Base-by-base conservation (phyloP, 192 early-diverging fungal species). In the Podila epicladia region DNA sequence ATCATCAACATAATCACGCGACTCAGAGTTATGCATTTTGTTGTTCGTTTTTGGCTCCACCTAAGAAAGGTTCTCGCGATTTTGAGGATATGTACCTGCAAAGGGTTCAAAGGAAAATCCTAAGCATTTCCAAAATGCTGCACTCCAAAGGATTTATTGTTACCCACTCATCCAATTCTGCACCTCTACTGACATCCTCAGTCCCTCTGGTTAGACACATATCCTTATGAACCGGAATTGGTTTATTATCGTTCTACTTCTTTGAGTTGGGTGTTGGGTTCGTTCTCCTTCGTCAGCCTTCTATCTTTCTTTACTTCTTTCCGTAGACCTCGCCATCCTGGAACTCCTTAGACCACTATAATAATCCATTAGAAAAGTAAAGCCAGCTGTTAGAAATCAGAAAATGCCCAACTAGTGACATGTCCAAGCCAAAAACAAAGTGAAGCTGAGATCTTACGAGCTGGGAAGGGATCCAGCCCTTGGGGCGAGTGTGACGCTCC, bases 311-410 rank as follows among this genome's bases (percentile, higher is more conserved):
- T 69, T 73, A 80, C 71, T 80, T 80, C 77, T 80, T 80, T 80
- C 77, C 77, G 28, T 80, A 80, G 62, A 69, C 55, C 71, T 80
- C 77, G 62, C 77, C 77, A 45, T 80, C 77, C 61, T 63, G 26
- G 77, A 80, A 80, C 71, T 80, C 77, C 71, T 80, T 80, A 38
- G 77, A 66, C 77, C 77, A 80, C 77, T 80, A 78, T 51, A 9
- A 20, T 5, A 3, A 67, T 24, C 2, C 6, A 59, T n/a, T 7
- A 38, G 37, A 57, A 58, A 31, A 49, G 15, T 15, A 2, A 17
- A 19, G 6, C 19, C 26, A 65, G 37, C 29, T 24, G 29, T 50
- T 45, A 50, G 48, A 35, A 3, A 22, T 8, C 4, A 60, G 31
- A 59, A 12, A 59, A 29, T 5, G 28, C 24, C 12, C 5, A 61